Evolutionary conservation across 352 stramenopile species (phyloP), one percentile per base, ranked within the genome.

Genomic region (Phytophthora sp.): DNA sequence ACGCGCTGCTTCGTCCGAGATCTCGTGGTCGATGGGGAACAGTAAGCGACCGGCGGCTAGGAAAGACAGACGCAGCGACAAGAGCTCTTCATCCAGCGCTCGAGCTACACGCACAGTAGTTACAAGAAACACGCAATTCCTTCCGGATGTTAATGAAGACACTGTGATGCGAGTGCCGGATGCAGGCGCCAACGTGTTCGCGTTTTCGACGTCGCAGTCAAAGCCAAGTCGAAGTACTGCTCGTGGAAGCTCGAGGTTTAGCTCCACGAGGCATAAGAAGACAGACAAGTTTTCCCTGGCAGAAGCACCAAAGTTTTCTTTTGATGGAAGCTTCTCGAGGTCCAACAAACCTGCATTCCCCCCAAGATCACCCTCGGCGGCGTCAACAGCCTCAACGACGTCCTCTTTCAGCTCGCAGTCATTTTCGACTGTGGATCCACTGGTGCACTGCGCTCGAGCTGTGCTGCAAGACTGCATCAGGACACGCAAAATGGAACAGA

Each of bases 391-490:
- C 0, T 87, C 80, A 11, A 76, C 74, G 20, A 74, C 80, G 4
- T 76, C 67, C 1, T 82, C 77, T 13, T 80, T 75, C 8, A 74
- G 61, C 29, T 81, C 76, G 33, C 56, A 74, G 29, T 66, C 77
- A 36, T 76, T 77, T 44, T 73, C 74, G 36, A 74, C 51, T 6
- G 66, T 77, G 9, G 83, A 91, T 41, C 80, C 82, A 7, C 64
- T 94, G 15, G 77, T 82, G 27, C 79, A 74, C 15, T 92, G 86
- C 29, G 82, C 86, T 16, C 71, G 80, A 7, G 83, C 80, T 13
- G 80, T 94, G 30, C 35, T 92, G 26, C 74, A 92, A 58, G 83
- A 94, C 41, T 94, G 83, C 57, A 85, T 90, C 23, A 77, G 80
- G 53, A 82, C 84, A 54, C 75, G 79, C 11, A 65, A 83, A 58